phyloP scores from a whole-genome alignment of 2,329 filamentous ascomycete genomes.

The Aspergillus luchuensis region DNA sequence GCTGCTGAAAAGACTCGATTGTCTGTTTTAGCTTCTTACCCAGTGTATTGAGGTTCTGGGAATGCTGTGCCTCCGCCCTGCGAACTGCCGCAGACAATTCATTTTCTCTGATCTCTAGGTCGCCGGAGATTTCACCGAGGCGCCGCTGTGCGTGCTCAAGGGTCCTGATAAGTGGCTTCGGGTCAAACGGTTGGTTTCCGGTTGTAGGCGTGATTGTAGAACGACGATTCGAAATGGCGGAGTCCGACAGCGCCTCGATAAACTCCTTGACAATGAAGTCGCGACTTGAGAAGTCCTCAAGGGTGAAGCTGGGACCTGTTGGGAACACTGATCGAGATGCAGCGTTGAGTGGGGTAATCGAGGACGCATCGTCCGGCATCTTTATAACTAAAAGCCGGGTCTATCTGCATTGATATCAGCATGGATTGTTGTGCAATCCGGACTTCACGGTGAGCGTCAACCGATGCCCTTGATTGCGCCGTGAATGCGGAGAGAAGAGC shows the following conservation, averaged over 20 bases:
- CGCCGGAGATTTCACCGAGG: constrained; percentile 63
- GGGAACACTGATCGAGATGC: constrained; percentile 71
- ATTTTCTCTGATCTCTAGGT: constrained; percentile 86
- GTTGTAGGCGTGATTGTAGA: constrained; percentile 59
- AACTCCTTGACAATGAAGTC: constrained; percentile 99
- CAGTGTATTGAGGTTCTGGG: constrained; percentile 83
- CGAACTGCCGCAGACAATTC: constrained; percentile 88
- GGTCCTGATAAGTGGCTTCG: constrained; percentile 92
- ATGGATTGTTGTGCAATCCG: neutral
- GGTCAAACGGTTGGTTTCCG: constrained; percentile 70
- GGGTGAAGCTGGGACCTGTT: constrained; percentile 76
- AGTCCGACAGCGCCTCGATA: constrained; percentile 87
- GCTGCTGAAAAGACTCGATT: constrained; percentile 85
- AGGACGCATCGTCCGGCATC: constrained; percentile 43
- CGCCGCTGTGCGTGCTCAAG: constrained; percentile 72
- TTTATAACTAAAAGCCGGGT: constrained; percentile 23
- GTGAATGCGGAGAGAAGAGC: neutral
- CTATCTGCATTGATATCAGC: constrained; percentile 1
- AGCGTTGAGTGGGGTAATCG: constrained; percentile 44
- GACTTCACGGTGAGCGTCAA: neutral
- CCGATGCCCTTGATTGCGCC: neutral
- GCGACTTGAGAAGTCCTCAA: constrained; percentile 84
- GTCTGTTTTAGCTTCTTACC: constrained; percentile 89
- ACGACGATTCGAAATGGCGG: constrained; percentile 73
- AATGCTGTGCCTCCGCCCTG: constrained; percentile 87